These are phyloP conservation scores for Agaricus sinodeliciosus DNA, from an alignment of 768 basidiomycete species.

Conservation along the genomic window DNA sequence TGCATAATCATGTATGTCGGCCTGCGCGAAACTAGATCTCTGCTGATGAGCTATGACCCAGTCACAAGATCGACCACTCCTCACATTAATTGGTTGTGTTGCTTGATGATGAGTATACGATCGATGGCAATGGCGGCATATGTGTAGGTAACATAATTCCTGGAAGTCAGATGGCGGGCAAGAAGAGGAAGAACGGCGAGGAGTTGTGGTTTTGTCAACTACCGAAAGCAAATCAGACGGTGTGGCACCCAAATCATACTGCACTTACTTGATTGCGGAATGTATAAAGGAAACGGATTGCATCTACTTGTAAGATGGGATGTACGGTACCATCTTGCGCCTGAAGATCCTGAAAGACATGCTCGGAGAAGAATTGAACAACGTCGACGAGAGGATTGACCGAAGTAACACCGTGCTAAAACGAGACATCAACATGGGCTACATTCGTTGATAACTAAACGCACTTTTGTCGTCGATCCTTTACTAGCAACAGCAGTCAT, in stretches of 20 bases:
- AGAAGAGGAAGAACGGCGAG: constrained; percentile 86
- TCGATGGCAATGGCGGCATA: constrained; percentile 99
- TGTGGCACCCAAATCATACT: not conserved
- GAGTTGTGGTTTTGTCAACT: constrained; percentile 93
- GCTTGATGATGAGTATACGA: constrained; percentile 86
- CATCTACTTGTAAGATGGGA: constrained; percentile 92
- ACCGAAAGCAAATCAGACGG: constrained; percentile 5
- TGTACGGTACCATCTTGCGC: constrained; percentile 64
- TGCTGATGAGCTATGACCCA: not conserved
- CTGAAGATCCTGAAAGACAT: constrained; percentile 83
- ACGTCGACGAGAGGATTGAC: constrained; percentile 90
- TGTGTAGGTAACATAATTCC: constrained; percentile 89
- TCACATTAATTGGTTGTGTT: constrained; percentile 66
- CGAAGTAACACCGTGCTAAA: constrained; percentile 86
- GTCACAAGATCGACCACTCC: constrained; percentile 20
- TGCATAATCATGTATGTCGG: constrained; percentile 83
- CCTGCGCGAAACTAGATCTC: constrained; percentile 67
- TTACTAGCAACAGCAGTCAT: constrained; percentile 90
- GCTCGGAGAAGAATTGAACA: constrained; percentile 90
- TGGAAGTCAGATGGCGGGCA: constrained; percentile 71
- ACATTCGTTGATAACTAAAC: constrained; percentile 14
- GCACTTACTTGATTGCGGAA: constrained; percentile 86
- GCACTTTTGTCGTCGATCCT: constrained; percentile 78
- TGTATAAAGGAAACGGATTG: constrained; percentile 89
- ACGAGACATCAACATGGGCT: constrained; percentile 4